These are phyloP conservation scores for Globisporangium carolinianum DNA, from an alignment of 352 stramenopile species.

Conservation along the genomic window DNA sequence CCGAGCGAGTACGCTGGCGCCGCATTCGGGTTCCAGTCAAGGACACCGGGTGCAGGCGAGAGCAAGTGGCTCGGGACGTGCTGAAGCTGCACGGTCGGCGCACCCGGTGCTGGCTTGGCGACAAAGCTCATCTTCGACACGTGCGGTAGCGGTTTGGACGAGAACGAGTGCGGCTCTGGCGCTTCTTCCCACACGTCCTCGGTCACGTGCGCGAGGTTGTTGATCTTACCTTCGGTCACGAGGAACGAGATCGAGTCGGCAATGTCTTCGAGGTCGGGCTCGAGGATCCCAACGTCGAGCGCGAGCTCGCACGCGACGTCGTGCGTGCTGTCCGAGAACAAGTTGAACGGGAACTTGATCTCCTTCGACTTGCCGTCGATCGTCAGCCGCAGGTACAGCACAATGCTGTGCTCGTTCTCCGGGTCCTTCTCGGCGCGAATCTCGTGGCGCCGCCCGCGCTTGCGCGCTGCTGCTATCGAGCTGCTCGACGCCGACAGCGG, in stretches of 20 bases:
- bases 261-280: slow-evolving; percentile 91
- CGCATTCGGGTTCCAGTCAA: slow-evolving; percentile 3
- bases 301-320: slow-evolving; percentile 94
- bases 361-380: slow-evolving; percentile 92
- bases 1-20: slow-evolving; percentile 9
- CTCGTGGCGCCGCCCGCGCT: slow-evolving; percentile 70
- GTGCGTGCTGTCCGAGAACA: slow-evolving; percentile 91
- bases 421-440: slow-evolving; percentile 79
- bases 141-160: slow-evolving; percentile 65
- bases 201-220: slow-evolving; percentile 68
- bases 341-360: slow-evolving; percentile 95
- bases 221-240: slow-evolving; percentile 81
- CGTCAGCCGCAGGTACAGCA: slow-evolving; percentile 87
- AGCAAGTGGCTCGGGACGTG: slow-evolving; percentile 12
- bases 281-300: slow-evolving; percentile 89
- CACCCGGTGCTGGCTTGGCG: slow-evolving; percentile 9
- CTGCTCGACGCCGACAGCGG: slow-evolving; percentile 24
- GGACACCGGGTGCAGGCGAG: slow-evolving; percentile 3
- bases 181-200: slow-evolving; percentile 86
- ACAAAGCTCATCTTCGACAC: slow-evolving; percentile 80
- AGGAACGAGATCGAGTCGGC: slow-evolving; percentile 90
- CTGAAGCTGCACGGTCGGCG: slow-evolving; percentile 7
- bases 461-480: slow-evolving; percentile 16
- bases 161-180: slow-evolving; percentile 76
- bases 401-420: slow-evolving; percentile 75